These are phyloP conservation scores for Pichia nakasei DNA, from an alignment of 805 yeast species.

Conservation along the genomic window DNA sequence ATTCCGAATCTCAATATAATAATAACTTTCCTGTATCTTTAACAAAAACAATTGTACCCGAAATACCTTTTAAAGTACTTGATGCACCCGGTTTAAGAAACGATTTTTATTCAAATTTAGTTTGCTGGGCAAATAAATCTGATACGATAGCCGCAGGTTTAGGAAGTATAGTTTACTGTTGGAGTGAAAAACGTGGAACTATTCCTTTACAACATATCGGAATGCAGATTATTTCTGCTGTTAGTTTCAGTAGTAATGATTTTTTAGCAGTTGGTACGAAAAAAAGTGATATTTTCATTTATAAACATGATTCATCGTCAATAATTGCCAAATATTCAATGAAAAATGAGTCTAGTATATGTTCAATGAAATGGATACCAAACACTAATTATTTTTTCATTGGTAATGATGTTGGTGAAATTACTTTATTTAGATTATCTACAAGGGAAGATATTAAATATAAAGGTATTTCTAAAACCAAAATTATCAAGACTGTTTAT, in stretches of 20 bases:
- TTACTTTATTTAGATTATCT: constrained; percentile 31
- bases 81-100: constrained; percentile 67
- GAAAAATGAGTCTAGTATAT: constrained; percentile 34
- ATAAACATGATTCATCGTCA: constrained; percentile 22
- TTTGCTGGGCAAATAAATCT: constrained; percentile 56
- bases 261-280: constrained; percentile 49
- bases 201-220: constrained; percentile 33
- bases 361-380: constrained; percentile 55
- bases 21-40: not conserved
- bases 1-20: not conserved
- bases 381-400: constrained; percentile 36
- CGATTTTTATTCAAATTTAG: constrained; percentile 69
- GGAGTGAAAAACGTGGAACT: constrained; percentile 49
- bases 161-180: constrained; percentile 46
- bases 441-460: not conserved
- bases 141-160: constrained; percentile 59
- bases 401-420: constrained; percentile 62
- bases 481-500: constrained; percentile 2
- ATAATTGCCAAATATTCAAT: constrained; percentile 16
- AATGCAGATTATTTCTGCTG: constrained; percentile 42
- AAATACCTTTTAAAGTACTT: constrained; percentile 41
- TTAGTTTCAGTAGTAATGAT: constrained; percentile 44
- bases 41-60: constrained; percentile 18
- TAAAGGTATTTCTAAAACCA: not conserved
- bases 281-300: constrained; percentile 39